Evolutionary conservation across 2,329 filamentous ascomycete species (phyloP), one percentile per base, ranked within the genome.

Genomic region (Pseudogymnoascus sp.): DNA sequence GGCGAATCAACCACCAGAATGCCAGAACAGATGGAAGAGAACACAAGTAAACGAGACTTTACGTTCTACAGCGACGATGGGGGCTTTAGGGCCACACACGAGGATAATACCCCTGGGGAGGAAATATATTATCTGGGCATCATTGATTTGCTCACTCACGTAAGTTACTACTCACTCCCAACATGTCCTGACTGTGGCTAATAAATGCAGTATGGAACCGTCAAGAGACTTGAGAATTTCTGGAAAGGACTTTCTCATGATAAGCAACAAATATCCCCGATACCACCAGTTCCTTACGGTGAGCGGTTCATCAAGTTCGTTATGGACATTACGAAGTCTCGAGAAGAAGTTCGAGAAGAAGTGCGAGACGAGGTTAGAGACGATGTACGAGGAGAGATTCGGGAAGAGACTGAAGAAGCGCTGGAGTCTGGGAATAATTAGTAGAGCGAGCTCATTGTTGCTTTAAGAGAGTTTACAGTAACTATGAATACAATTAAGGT

Each of bases 101-200:
- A 97, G 75, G 87, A 96, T 75, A 89, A 96, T 67, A 78, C 80
- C 14, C 86, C 90, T 1, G 93, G 89, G 1, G 91, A 97, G 63
- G 91, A 96, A 76, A 92, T 99, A 45, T 99, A 99, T 76, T 99
- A 99, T 74, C 85, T 99, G 6, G 96, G 95, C 37, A 96, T 99
- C 70, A 99, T 99, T 75, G 95, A 99, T 77, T 99, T 95, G 75
- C 80, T 99, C 71, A 99, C 95, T 70, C 91, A 97, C 75, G 92
- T 96, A 83, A 85, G 90, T 84, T 62, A 36, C 5, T 62, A 36
- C 5, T 10, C 64, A 23, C 37, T 61, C 47, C 11, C 4, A n/a
- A 18, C 36, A 11, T 6, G 2, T 23, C 29, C 21, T 34, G 29
- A 34, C 8, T 23, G 6, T 61, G 14, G 26, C 68, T 69, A 61